Evolutionary conservation across 768 basidiomycete species (phyloP), one percentile per base, ranked within the genome.

Genomic region (Symmetrospora coprosmae): DNA sequence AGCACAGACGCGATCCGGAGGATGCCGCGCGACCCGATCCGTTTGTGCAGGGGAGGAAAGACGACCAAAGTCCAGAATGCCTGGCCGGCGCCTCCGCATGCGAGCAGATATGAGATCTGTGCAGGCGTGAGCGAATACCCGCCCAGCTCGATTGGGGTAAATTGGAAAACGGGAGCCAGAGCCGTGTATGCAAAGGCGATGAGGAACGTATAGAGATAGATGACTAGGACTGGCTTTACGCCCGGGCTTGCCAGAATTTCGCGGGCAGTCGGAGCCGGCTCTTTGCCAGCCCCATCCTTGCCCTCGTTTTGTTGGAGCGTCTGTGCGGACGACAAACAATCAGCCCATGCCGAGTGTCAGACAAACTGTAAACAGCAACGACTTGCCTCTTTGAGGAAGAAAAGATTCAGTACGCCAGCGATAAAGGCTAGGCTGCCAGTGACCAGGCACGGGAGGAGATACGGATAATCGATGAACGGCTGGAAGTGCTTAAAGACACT

Each of bases 341-440:
- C 38, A 39, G 13, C 38, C 19, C 38, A 13, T n/a, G 14, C 19
- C 38, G 13, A 50, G 11, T 25, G 14, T 9, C 11, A 47, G 14
- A 35, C 13, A 33, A 11, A 13, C 21, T n/a, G 49, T 23, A 35
- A 13, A 30, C 25, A 35, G 9, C 30, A 25, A 4, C 25, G 27
- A 17, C 49, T 17, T 21, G 58, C 62, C 58, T 65, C 64, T 30
- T 65, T 63, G 11, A 65, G 35, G 39, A 63, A 65, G 21, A 65
- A 37, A 16, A 63, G 11, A 41, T 59, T 63, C 11, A 52, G 17
- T 5, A 63, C 13, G 11, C 62, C 62, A 14, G 39, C 55, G n/a
- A 48, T 21, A 5, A 49, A 30, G 38, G 55, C 51, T 19, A 65
- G 23, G 5, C 34, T 37, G 14, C 64, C 64, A 3, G 56, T 40